Base-by-base conservation (phyloP, 2,329 filamentous ascomycete species). In the Pyrenophora teres region DNA sequence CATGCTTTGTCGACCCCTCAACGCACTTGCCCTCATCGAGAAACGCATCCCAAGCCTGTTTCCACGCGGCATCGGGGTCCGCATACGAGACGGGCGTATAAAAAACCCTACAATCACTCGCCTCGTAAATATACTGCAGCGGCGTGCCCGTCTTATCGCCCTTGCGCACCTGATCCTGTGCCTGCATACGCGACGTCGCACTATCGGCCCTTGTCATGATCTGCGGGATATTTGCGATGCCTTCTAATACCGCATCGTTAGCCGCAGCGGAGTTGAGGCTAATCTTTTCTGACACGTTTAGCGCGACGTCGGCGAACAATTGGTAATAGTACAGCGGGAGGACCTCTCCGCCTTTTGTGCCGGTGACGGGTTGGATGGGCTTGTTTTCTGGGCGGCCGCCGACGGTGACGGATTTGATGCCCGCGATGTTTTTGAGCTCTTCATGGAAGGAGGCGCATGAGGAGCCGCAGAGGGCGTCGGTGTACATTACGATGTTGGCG, bases 301-400 rank as follows among this genome's bases (percentile, higher is more conserved):
- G 51, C 2, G 62, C 43, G 7, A 25, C 19, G 9, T 47, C 27
- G n/a, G 63, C 67, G 40, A 48, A 60, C 3, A 45, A 16, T 15
- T 62, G 55, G 42, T 67, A 62, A 4, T 38, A 27, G 27, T 45
- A 37, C 15, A 69, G 44, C 12, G 62, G 56, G 19, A 60, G 57
- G 35, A 70, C 65, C 60, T 73, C 70, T 3, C 72, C 68, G 23
- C 85, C 86, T 60, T 86, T 83, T 37, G 81, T 79, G 19, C 85
- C 86, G 5, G 84, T 83, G 21, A 87, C 77, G 4, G 78, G 80
- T 73, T 87, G 84, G 74, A 88, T 87, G 1, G 80, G 78, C 3
- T 65, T 69, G 1, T 76, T 67, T 12, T 72, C 65, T 0, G 85
- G 84, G 0, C 81, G 79, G 2, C 86, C 86, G 13, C 86, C 86